Evolutionary conservation across 2,329 filamentous ascomycete species (phyloP).

Genomic region (Metarhizium album): DNA sequence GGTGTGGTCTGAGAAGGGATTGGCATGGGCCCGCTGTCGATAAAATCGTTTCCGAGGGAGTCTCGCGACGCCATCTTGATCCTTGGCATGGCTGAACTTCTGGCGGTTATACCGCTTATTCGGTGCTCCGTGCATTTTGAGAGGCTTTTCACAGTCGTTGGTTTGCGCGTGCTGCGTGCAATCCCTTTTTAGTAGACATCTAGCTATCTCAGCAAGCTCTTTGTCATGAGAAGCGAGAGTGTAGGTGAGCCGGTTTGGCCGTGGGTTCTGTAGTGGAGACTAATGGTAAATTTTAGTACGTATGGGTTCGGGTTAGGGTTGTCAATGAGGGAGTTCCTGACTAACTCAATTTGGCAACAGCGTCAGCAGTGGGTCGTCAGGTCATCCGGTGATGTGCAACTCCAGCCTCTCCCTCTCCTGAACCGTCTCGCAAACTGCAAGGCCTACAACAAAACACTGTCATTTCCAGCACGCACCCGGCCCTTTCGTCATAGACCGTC

Average conservation of each 20-base stretch:
- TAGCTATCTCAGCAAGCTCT: background rate
- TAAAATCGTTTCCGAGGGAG: slow-evolving; percentile 94
- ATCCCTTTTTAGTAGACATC: background rate
- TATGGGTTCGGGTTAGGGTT: too few species aligned
- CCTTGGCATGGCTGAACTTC: slow-evolving; percentile 47
- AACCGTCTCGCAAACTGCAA: background rate
- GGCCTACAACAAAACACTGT: background rate
- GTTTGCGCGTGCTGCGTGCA: background rate
- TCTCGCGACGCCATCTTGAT: slow-evolving; percentile 41
- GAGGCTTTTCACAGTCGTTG: background rate
- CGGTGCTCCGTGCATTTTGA: slow-evolving; percentile 18
- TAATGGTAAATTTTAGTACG: too few species aligned
- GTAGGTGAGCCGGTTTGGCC: too few species aligned
- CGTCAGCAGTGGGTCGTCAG: too few species aligned
- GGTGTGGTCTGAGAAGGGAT: slow-evolving; percentile 92
- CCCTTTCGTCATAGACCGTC: background rate
- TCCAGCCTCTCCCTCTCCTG: too few species aligned
- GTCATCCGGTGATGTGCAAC: too few species aligned
- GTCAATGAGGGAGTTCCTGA: too few species aligned
- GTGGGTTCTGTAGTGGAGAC: too few species aligned
- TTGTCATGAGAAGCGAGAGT: background rate
- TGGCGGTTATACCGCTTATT: slow-evolving; percentile 57
- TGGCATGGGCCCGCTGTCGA: slow-evolving; percentile 90
- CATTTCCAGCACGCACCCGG: background rate
- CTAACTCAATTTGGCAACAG: too few species aligned